Percentiles rank a stretch among this genome's conserved stretches.
These are phyloP conservation scores for Paraleonurus japonicus DNA, from an alignment of 257 asterid genomes.

Conservation along the genomic window DNA sequence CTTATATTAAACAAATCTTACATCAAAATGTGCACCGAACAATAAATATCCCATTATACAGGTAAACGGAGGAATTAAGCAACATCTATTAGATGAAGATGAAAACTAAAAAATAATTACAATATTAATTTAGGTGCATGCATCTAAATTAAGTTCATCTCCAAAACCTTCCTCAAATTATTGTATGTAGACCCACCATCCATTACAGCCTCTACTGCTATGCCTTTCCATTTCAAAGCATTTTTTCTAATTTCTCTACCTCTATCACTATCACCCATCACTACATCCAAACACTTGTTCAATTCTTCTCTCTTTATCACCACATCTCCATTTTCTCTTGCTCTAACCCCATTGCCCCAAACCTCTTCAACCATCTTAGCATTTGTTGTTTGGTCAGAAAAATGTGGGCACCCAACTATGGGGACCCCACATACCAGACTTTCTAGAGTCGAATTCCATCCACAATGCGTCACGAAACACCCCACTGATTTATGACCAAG, in stretches of 20 bases:
- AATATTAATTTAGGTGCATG: background rate
- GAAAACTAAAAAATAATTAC: background rate
- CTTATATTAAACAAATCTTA: too few species aligned
- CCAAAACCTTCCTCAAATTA: constrained; percentile 42
- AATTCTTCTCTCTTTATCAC: constrained; percentile 39
- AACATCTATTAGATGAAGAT: background rate
- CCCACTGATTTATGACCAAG: constrained; percentile 47
- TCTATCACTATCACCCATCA: constrained; percentile 50
- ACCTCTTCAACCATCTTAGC: constrained; percentile 62
- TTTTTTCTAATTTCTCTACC: constrained; percentile 39
- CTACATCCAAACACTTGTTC: constrained; percentile 41
- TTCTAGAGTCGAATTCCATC: constrained; percentile 72
- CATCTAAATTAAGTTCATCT: constrained; percentile 6
- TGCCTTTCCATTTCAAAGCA: constrained; percentile 40
- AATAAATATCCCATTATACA: too few species aligned
- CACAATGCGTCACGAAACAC: constrained; percentile 64
- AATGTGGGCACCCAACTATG: constrained; percentile 44
- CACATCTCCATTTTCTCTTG: constrained; percentile 36
- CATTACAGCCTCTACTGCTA: constrained; percentile 43
- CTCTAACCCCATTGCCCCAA: constrained; percentile 60
- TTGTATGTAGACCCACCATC: constrained; percentile 51
- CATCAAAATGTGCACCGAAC: too few species aligned
- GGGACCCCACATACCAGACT: constrained; percentile 55
- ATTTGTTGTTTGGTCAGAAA: constrained; percentile 51
- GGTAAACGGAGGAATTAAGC: too few species aligned